Evolutionary conservation across 352 stramenopile species (phyloP), one percentile per base, ranked within the genome.

Genomic region (Phytophthora nicotianae): DNA sequence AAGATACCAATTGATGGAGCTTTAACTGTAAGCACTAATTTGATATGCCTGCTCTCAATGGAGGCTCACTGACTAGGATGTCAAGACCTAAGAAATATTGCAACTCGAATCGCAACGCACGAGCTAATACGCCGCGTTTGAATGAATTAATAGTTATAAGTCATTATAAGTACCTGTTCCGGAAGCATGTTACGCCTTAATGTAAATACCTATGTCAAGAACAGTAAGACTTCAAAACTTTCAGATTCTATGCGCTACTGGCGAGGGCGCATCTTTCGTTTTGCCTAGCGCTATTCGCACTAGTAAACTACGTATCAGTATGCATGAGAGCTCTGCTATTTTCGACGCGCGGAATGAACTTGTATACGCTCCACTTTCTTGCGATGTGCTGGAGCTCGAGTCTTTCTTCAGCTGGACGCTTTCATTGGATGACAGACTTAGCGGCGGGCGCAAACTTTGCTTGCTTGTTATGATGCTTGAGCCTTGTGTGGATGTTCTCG

Each of bases 271-370:
- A n/a, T n/a, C n/a, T n/a, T n/a, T n/a, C n/a, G n/a, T n/a, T n/a
- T n/a, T n/a, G n/a, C n/a, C n/a, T n/a, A n/a, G n/a, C n/a, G n/a
- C n/a, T n/a, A n/a, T n/a, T n/a, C n/a, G n/a, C n/a, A n/a, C n/a
- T n/a, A n/a, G n/a, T n/a, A n/a, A n/a, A n/a, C n/a, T n/a, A n/a
- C n/a, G n/a, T n/a, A n/a, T n/a, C n/a, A n/a, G n/a, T n/a, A n/a
- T n/a, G 21, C 54, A 42, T n/a, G 23, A 49, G 54, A 21, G n/a
- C 32, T 55, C 23, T 32, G 17, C 13, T 32, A 47, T 55, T 65
- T 67, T 67, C 59, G 59, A 54, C 13, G 50, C 23, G 24, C 24
- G 26, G 49, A 7, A 7, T n/a, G n/a, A n/a, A n/a, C n/a, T n/a
- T n/a, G 49, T 45, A 45, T 23, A 45, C 56, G 35, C 11, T 51